Percentiles rank a stretch among this genome's conserved stretches.
Conservation (phyloP, 2,329 filamentous ascomycete species). For the Phaeosphaeriaceae sp. region DNA sequence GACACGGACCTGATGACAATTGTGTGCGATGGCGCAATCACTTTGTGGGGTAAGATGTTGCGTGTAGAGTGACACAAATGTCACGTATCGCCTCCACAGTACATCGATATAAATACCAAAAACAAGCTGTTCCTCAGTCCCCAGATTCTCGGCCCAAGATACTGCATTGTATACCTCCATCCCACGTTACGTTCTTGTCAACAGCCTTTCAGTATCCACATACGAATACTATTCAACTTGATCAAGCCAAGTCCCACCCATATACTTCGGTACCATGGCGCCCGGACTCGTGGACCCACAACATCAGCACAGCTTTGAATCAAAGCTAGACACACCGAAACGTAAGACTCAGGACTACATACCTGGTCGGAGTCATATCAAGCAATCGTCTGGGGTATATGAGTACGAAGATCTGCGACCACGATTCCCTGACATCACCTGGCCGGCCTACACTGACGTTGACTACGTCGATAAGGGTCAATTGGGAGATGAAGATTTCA, state of each 20-base stretch:
- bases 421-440: slow-evolving; percentile 60
- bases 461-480: slow-evolving; percentile 62
- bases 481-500: slow-evolving; percentile 61
- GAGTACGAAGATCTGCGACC: slow-evolving; percentile 61
- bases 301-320: slow-evolving; percentile 18
- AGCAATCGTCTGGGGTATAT: slow-evolving; percentile 56
- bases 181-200: background rate
- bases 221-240: too few relatives aligned
- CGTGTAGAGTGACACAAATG: slow-evolving; percentile 16
- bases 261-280: slow-evolving; percentile 30
- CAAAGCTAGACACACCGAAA: slow-evolving; percentile 15
- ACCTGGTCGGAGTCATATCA: slow-evolving; percentile 56
- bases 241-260: background rate
- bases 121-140: background rate
- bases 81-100: slow-evolving; percentile 3
- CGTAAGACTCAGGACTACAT: slow-evolving; percentile 50
- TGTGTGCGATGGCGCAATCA: slow-evolving; percentile 48
- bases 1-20: slow-evolving; percentile 14
- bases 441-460: slow-evolving; percentile 57
- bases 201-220: too few relatives aligned
- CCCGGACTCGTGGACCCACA: slow-evolving; percentile 43
- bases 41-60: slow-evolving; percentile 12
- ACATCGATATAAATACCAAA: background rate
- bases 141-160: background rate
- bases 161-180: background rate